Evolutionary conservation across 2,329 filamentous ascomycete species (phyloP), one percentile per base, ranked within the genome.

Genomic region (Hypoxylon sp.): DNA sequence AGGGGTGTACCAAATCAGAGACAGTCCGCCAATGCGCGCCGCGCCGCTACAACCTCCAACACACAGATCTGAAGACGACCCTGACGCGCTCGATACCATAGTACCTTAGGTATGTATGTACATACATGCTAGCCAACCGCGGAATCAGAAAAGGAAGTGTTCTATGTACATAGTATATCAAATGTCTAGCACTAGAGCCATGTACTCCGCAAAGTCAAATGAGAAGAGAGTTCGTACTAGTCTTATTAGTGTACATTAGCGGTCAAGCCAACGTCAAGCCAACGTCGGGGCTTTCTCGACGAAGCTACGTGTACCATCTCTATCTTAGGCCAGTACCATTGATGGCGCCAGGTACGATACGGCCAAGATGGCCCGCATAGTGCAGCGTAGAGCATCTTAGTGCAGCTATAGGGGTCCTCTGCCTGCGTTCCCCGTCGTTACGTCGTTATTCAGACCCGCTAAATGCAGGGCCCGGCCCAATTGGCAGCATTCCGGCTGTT

Each of bases 401-500:
- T 38, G 36, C 33, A 36, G 49, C 40, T 48, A 52, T 30, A 36
- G 52, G 57, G 28, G 30, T 32, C 36, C 33, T 32, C 60, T 52
- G 28, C 64, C 61, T 67, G 48, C 65, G 64, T 73, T 73, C 6
- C 72, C 72, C 72, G n/a, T n/a, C n/a, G n/a, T n/a, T n/a, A n/a
- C 71, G 71, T 70, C 64, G 64, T 69, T 68, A 64, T 63, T 62
- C 70, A 56, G 64, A 48, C 46, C 64, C 61, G 56, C 67, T 67
- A 69, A n/a, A 62, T 69, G 64, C 68, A 65, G 71, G 71, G 69
- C 70, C 63, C 71, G 70, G 69, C 26, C 69, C 64, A 72, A 72
- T 69, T 69, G 68, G 61, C 67, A 58, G 58, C 54, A 56, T 64
- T 66, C 64, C 65, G 69, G 60, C 64, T 57, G 62, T 55, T 69